Conservation (phyloP, 1,284 basidiomycete species). For the Ustilago bromivora region DNA sequence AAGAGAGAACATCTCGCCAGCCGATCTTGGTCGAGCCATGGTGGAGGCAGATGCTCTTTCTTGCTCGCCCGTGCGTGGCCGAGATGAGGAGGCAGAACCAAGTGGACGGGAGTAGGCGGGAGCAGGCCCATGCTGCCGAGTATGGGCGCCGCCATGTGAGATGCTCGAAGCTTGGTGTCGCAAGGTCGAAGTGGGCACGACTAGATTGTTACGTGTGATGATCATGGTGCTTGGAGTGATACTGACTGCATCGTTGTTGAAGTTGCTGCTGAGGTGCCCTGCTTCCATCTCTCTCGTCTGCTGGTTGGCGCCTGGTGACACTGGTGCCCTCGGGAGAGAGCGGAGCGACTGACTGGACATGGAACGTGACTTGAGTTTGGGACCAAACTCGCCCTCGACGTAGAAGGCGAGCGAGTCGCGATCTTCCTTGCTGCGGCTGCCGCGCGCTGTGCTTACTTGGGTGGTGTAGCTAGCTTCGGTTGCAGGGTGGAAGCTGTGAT, state of each 20-base stretch:
- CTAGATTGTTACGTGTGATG: conserved; percentile 26
- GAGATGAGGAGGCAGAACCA: conserved; percentile 25
- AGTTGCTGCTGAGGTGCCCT: conserved; percentile 5
- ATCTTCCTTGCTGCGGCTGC: conserved; percentile 12
- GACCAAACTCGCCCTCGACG: conserved; percentile 46
- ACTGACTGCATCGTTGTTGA: conserved; percentile 1
- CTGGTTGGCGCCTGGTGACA: conserved; percentile 15
- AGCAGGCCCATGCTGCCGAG: conserved; percentile 11
- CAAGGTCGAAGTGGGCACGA: conserved; percentile 3
- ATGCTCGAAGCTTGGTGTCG: background rate
- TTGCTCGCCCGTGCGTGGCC: conserved; percentile 17
- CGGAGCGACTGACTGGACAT: conserved; percentile 26
- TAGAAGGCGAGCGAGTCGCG: conserved; percentile 41
- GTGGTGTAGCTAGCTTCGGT: conserved; percentile 3
- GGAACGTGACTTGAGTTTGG: conserved; percentile 26
- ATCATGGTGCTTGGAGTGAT: conserved; percentile 26
- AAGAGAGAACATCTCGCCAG: conserved; percentile 6
- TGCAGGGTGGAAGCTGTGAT: conserved; percentile 5
- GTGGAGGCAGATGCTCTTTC: background rate
- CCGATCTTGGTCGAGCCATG: conserved; percentile 3
- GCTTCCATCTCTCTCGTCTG: conserved; percentile 41
- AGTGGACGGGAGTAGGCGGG: conserved; percentile 26
- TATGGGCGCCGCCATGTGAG: background rate
- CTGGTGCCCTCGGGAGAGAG: conserved; percentile 18
- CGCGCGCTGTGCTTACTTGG: conserved; percentile 4